A percentile compares a stretch with the other conserved stretches of the same genome.
Evolutionary conservation across 2,329 filamentous ascomycete genomes (phyloP).

Genomic region (Botrytis fragariae): DNA sequence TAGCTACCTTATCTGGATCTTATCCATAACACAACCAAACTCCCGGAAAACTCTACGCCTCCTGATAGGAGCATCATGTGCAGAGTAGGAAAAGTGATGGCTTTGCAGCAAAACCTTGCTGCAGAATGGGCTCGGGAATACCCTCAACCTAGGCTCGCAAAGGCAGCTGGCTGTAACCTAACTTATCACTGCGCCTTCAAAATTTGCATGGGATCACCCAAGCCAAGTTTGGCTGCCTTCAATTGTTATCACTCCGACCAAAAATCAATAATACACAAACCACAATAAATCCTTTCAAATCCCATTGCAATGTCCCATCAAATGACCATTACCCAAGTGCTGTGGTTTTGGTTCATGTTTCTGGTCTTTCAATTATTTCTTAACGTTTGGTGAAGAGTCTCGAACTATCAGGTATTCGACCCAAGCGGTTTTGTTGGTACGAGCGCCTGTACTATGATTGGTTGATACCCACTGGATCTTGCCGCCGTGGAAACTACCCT

Average conservation of each 20-base stretch:
- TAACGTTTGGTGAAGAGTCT: background rate
- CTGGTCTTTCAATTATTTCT: background rate
- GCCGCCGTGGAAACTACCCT: conserved; percentile 5
- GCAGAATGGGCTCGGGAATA: conserved; percentile 10
- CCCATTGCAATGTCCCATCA: background rate
- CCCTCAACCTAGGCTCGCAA: background rate
- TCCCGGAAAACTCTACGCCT: background rate
- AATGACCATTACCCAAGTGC: background rate
- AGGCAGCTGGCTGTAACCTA: background rate
- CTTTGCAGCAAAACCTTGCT: conserved; percentile 3
- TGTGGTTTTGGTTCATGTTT: background rate
- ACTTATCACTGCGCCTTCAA: background rate
- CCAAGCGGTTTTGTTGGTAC: background rate
- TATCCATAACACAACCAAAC: background rate
- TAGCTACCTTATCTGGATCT: conserved; percentile 8
- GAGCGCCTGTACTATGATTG: background rate
- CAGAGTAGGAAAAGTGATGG: background rate
- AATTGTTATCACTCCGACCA: background rate
- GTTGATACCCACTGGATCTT: background rate
- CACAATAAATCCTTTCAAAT: background rate
- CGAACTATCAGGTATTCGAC: background rate
- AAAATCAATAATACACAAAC: background rate
- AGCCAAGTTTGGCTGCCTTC: background rate
- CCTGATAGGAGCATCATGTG: background rate
- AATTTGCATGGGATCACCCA: background rate